phyloP scores from a whole-genome alignment of 768 basidiomycete species.

The Dacryopinax spathularia region DNA sequence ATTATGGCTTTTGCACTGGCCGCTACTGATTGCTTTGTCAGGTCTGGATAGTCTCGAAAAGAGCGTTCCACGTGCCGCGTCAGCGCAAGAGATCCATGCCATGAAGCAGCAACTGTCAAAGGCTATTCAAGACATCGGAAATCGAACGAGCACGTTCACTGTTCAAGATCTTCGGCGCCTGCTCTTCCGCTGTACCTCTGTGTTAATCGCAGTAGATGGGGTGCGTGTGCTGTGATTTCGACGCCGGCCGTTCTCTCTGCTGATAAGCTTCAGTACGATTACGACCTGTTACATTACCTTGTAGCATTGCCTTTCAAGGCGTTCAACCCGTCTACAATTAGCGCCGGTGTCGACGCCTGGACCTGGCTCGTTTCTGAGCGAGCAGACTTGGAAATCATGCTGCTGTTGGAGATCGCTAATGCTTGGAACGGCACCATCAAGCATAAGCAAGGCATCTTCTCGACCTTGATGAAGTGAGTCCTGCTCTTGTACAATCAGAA shows the following conservation, averaged over 20 bases:
- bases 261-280: slow-evolving; percentile 46
- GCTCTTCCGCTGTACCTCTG: slow-evolving; percentile 74
- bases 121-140: slow-evolving; percentile 51
- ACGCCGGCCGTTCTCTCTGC: not conserved
- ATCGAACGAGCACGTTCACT: slow-evolving; percentile 57
- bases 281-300: slow-evolving; percentile 72
- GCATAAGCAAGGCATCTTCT: slow-evolving; percentile 71
- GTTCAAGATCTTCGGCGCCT: slow-evolving; percentile 73
- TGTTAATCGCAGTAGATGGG: slow-evolving; percentile 47
- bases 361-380: slow-evolving; percentile 88
- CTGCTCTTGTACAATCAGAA: not conserved
- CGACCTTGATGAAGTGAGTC: slow-evolving; percentile 59
- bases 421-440: slow-evolving; percentile 79
- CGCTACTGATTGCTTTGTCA: slow-evolving; percentile 18
- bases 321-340: slow-evolving; percentile 71
- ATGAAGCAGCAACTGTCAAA: slow-evolving; percentile 54
- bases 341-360: slow-evolving; percentile 87
- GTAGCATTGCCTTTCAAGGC: slow-evolving; percentile 80
- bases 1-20: not conserved
- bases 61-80: slow-evolving; percentile 43
- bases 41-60: slow-evolving; percentile 48
- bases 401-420: slow-evolving; percentile 73
- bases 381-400: slow-evolving; percentile 60
- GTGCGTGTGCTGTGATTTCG: slow-evolving; percentile 31
- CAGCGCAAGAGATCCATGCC: slow-evolving; percentile 45